Evolutionary conservation across 2,329 filamentous ascomycete genomes (phyloP).

Genomic region (Colletotrichum spinosum): DNA sequence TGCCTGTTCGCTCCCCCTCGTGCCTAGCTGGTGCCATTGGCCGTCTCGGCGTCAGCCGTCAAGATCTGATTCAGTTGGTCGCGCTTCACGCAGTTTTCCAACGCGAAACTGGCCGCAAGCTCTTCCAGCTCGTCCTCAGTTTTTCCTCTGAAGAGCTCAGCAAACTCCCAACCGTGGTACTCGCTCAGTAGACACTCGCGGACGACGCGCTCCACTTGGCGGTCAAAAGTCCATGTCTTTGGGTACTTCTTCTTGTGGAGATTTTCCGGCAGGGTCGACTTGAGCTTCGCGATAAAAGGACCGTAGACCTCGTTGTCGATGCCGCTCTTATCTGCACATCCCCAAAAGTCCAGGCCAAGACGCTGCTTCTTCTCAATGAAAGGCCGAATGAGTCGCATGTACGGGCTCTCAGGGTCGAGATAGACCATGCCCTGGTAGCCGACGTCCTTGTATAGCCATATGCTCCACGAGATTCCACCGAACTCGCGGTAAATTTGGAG

Average conservation of each 20-base stretch:
- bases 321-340: slow-evolving; percentile 45
- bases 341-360: slow-evolving; percentile 68
- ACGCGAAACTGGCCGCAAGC: slow-evolving; percentile 61
- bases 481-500: slow-evolving; percentile 50
- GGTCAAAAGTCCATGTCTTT: slow-evolving; percentile 61
- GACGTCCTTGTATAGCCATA: slow-evolving; percentile 71
- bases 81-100: slow-evolving; percentile 65
- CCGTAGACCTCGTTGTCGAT: slow-evolving; percentile 52
- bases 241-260: slow-evolving; percentile 59
- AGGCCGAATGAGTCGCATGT: slow-evolving; percentile 61
- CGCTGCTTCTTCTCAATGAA: slow-evolving; percentile 67
- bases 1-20: not conserved
- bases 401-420: slow-evolving; percentile 56
- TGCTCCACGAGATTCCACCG: slow-evolving; percentile 64
- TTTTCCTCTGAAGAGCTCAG: slow-evolving; percentile 64
- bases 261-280: slow-evolving; percentile 55
- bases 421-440: slow-evolving; percentile 68
- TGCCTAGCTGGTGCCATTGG: not conserved
- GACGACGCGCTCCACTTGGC: slow-evolving; percentile 59
- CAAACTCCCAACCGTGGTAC: slow-evolving; percentile 65
- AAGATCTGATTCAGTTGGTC: slow-evolving; percentile 64
- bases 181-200: slow-evolving; percentile 57
- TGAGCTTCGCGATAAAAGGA: slow-evolving; percentile 54
- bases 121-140: slow-evolving; percentile 64
- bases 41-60: slow-evolving; percentile 51